phyloP scores from a whole-genome alignment of 1,284 basidiomycete species.

The Ceraceosorus guamensis region DNA sequence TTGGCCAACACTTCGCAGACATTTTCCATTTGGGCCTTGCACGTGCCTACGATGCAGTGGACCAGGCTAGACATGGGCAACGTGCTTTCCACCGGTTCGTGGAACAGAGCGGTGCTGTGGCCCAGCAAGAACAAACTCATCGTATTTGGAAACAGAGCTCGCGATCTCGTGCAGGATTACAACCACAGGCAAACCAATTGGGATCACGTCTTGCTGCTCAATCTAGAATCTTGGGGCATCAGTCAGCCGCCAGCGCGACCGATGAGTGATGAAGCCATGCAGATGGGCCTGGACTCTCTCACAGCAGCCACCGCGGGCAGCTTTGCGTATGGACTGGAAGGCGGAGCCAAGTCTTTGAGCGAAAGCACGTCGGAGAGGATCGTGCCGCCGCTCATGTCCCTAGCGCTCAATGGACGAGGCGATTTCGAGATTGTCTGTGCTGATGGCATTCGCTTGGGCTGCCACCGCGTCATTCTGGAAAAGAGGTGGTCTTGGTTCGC shows the following conservation, averaged over 20 bases:
- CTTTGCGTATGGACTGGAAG: neutral
- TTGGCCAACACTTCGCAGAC: slow-evolving; percentile 42
- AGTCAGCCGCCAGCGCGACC: slow-evolving; percentile 28
- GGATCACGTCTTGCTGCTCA: slow-evolving; percentile 37
- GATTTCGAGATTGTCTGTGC: slow-evolving; percentile 89
- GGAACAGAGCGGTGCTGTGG: slow-evolving; percentile 39
- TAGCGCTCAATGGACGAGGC: slow-evolving; percentile 24
- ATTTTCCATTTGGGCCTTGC: slow-evolving; percentile 40
- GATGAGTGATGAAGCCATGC: slow-evolving; percentile 21
- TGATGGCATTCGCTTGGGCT: slow-evolving; percentile 73
- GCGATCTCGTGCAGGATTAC: slow-evolving; percentile 43
- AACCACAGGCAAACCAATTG: slow-evolving; percentile 45
- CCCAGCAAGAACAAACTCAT: slow-evolving; percentile 31
- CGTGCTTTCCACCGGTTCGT: slow-evolving; percentile 31
- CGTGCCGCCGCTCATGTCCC: neutral
- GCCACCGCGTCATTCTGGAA: slow-evolving; percentile 71
- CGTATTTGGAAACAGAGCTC: slow-evolving; percentile 35
- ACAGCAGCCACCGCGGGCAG: slow-evolving; percentile 12
- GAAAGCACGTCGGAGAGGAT: neutral
- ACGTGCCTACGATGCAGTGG: slow-evolving; percentile 39
- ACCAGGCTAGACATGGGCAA: slow-evolving; percentile 34
- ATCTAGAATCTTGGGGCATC: slow-evolving; percentile 43
- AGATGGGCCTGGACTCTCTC: slow-evolving; percentile 35
- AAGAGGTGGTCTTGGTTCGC: slow-evolving; percentile 91
- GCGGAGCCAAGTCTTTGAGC: neutral